These are phyloP conservation scores for Ligustrum vulgare DNA, from an alignment of 257 asterid species.

Conservation along the genomic window DNA sequence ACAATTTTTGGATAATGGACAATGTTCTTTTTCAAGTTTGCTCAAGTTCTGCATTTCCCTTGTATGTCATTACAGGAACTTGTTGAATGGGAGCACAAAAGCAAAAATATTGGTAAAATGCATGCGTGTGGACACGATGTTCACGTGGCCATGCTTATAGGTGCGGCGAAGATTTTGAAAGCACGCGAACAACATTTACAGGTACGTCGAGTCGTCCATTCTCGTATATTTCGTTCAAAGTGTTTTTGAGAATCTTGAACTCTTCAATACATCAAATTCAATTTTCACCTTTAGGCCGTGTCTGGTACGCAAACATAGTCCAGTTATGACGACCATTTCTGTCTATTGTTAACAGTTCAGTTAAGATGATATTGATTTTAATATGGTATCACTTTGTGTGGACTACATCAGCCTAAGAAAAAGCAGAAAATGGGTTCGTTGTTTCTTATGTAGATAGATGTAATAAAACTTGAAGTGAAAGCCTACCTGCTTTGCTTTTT, in stretches of 20 bases:
- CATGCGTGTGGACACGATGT: conserved; percentile 90
- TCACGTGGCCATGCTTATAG: conserved; percentile 72
- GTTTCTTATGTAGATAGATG: conserved; percentile 3
- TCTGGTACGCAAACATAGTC: background rate
- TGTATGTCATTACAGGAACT: conserved; percentile 44
- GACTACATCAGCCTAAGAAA: background rate
- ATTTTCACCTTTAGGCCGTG: background rate
- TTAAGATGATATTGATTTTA: conserved; percentile 20
- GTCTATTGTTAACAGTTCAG: conserved; percentile 4
- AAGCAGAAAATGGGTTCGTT: background rate
- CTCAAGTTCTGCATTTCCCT: background rate
- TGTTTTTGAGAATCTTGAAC: conserved; percentile 6
- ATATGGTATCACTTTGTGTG: conserved; percentile 18
- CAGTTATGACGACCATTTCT: background rate
- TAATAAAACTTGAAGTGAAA: conserved; percentile 19
- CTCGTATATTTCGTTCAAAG: background rate
- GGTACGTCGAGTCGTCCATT: conserved; percentile 32
- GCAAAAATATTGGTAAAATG: conserved; percentile 66
- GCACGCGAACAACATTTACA: conserved; percentile 48
- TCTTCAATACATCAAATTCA: conserved; percentile 12
- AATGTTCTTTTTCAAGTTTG: background rate
- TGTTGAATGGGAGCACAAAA: conserved; percentile 77
- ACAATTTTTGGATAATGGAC: background rate
- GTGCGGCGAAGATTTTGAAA: conserved; percentile 66
- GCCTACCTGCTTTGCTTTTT: conserved; percentile 1